Conservation (phyloP, 805 yeast species). For the Myxozyma lipomycoides region DNA sequence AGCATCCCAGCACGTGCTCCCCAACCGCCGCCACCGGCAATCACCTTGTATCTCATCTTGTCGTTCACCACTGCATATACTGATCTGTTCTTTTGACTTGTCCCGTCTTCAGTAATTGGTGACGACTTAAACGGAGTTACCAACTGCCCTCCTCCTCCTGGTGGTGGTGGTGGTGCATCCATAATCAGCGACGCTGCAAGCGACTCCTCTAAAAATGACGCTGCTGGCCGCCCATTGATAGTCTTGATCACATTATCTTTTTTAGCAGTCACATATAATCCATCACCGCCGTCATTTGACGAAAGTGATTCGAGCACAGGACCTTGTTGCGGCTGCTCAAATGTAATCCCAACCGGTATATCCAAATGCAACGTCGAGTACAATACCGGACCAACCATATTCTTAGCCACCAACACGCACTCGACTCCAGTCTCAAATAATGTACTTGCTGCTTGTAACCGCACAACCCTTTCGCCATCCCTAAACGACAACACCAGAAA, state of each 20-base stretch:
- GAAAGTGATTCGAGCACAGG: conserved; percentile 16
- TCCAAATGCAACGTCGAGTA: conserved; percentile 13
- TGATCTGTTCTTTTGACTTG: conserved; percentile 10
- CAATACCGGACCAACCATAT: conserved; percentile 5
- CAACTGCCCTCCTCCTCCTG: too few relatives aligned
- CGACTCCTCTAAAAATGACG: conserved; percentile 47
- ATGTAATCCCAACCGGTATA: conserved; percentile 13
- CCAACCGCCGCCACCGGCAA: conserved; percentile 78
- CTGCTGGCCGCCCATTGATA: conserved; percentile 54
- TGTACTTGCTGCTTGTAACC: conserved; percentile 22
- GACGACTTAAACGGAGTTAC: conserved; percentile 5
- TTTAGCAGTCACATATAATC: conserved; percentile 46
- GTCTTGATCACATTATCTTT: conserved; percentile 58
- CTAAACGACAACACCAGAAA: conserved; percentile 12
- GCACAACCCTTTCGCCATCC: conserved; percentile 1
- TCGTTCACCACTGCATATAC: conserved; percentile 27
- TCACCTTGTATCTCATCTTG: conserved; percentile 46
- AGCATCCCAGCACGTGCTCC: conserved; percentile 62
- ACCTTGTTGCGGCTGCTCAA: conserved; percentile 5
- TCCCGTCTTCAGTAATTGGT: not conserved
- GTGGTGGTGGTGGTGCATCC: conserved; percentile 22
- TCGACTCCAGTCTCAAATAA: conserved; percentile 25
- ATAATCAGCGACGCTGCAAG: conserved; percentile 23
- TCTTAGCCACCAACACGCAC: conserved; percentile 4
- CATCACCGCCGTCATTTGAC: conserved; percentile 2